Evolutionary conservation across 1,284 basidiomycete genomes (phyloP).

Genomic region (Mycena citricolor): DNA sequence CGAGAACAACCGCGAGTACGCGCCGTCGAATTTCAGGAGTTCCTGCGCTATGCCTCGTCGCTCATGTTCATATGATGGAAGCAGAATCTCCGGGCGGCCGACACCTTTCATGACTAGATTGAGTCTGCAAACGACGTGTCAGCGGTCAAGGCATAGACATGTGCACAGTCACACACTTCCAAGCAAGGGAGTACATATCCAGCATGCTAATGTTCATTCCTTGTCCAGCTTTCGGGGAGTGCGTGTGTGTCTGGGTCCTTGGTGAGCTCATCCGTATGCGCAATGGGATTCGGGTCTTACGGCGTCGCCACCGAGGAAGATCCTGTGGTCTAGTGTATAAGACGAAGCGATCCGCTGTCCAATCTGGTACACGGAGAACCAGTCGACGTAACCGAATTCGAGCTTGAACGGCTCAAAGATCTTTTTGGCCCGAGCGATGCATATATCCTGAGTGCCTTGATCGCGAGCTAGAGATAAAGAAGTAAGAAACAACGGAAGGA

Average conservation of each 20-base stretch:
- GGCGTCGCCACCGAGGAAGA: slow-evolving; percentile 19
- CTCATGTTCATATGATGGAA: slow-evolving; percentile 23
- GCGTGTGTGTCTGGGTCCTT: slow-evolving; percentile 22
- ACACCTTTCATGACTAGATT: slow-evolving; percentile 23
- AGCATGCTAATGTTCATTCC: slow-evolving; percentile 23
- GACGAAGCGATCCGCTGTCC: slow-evolving; percentile 17
- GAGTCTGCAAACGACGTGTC: slow-evolving; percentile 7
- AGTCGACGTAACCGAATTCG: slow-evolving; percentile 19
- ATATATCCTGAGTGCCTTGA: slow-evolving; percentile 8
- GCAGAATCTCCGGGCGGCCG: slow-evolving; percentile 18
- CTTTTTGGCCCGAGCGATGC: slow-evolving; percentile 16
- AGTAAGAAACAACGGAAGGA: background rate
- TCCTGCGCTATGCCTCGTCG: slow-evolving; percentile 23
- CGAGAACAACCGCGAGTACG: slow-evolving; percentile 23
- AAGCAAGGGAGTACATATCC: slow-evolving; percentile 22
- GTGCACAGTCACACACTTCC: slow-evolving; percentile 14
- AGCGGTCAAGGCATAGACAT: background rate
- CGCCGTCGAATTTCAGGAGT: slow-evolving; percentile 23
- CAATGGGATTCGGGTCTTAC: background rate
- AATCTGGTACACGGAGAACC: slow-evolving; percentile 23
- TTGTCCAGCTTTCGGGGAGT: slow-evolving; percentile 22
- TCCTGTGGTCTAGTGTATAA: slow-evolving; percentile 18
- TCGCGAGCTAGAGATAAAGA: background rate
- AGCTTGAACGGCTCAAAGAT: slow-evolving; percentile 19
- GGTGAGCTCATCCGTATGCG: background rate